A percentile compares a stretch with the other conserved stretches of the same genome.
Conservation (phyloP, 805 yeast genomes). For the Ogataea nitratoaversa region DNA sequence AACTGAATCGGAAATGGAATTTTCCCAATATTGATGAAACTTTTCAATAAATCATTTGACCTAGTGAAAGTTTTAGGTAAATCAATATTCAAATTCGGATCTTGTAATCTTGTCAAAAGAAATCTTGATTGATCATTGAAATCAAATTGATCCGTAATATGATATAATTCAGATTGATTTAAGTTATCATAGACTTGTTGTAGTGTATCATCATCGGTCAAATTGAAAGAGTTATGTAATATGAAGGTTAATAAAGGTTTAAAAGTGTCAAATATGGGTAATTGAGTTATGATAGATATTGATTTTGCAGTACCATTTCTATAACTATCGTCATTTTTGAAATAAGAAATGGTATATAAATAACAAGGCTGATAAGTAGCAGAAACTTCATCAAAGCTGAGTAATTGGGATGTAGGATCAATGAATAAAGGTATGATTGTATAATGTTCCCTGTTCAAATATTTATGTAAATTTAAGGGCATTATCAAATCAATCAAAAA, state of each 20-base stretch:
- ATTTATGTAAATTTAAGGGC: slow-evolving; percentile 37
- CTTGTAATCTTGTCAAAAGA: slow-evolving; percentile 20
- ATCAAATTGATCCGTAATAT: slow-evolving; percentile 20
- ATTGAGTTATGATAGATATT: slow-evolving; percentile 41
- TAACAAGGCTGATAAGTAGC: slow-evolving; percentile 16
- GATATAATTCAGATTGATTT: slow-evolving; percentile 24
- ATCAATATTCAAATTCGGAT: slow-evolving; percentile 7
- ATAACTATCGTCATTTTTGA: slow-evolving; percentile 27
- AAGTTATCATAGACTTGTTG: slow-evolving; percentile 13
- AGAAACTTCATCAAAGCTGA: slow-evolving; percentile 15
- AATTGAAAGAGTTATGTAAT: slow-evolving; percentile 37
- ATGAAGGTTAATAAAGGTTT: slow-evolving; percentile 45
- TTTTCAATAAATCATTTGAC: slow-evolving; percentile 19
- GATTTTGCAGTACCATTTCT: slow-evolving; percentile 43
- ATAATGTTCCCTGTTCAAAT: slow-evolving; percentile 49
- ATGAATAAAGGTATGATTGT: slow-evolving; percentile 51
- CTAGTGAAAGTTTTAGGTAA: slow-evolving; percentile 12
- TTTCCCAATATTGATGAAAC: slow-evolving; percentile 18
- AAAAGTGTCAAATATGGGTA: slow-evolving; percentile 43
- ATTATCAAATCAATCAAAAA: slow-evolving; percentile 20
- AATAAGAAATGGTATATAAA: slow-evolving; percentile 28
- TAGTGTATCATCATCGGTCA: slow-evolving; percentile 3
- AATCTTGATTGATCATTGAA: slow-evolving; percentile 16
- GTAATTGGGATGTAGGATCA: slow-evolving; percentile 12
- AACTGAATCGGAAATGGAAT: slow-evolving; percentile 29